phyloP scores from a whole-genome alignment of 495 filamentous ascomycete species.

The Parathielavia appendiculata region DNA sequence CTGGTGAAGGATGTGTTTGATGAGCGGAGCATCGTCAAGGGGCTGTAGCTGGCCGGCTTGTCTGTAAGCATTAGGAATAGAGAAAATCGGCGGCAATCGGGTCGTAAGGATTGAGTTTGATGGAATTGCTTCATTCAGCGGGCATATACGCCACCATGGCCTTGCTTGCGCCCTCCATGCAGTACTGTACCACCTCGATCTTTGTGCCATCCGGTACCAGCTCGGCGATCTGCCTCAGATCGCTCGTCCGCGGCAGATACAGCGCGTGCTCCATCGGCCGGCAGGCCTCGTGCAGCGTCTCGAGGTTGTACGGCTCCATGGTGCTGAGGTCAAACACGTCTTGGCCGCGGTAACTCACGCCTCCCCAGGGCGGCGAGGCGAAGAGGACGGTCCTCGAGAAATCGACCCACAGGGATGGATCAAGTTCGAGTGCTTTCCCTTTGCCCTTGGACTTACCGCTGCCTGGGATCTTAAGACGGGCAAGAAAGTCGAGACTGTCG shows the following conservation, averaged over 20 bases:
- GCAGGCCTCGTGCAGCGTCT: constrained; percentile 56
- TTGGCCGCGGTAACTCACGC: constrained; percentile 71
- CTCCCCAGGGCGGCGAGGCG: constrained; percentile 93
- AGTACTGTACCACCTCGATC: constrained; percentile 81
- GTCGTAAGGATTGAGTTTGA: background rate
- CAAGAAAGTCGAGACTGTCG: constrained; percentile 64
- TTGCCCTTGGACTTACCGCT: background rate
- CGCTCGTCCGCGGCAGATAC: constrained; percentile 83
- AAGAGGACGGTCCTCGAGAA: constrained; percentile 59
- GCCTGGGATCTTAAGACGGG: constrained; percentile 19
- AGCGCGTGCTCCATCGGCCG: constrained; percentile 54
- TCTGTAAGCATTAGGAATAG: background rate
- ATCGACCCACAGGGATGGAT: constrained; percentile 36
- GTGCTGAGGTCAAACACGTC: constrained; percentile 75
- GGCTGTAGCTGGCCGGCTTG: constrained; percentile 28
- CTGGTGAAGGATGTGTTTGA: constrained; percentile 81
- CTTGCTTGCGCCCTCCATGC: constrained; percentile 85
- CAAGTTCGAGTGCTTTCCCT: constrained; percentile 13
- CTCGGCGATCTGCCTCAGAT: constrained; percentile 74
- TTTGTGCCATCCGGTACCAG: constrained; percentile 43
- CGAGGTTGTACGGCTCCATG: constrained; percentile 82
- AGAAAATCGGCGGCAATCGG: background rate
- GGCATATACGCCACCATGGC: constrained; percentile 54
- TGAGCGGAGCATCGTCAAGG: constrained; percentile 59
- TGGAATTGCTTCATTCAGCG: constrained; percentile 14